Evolutionary conservation across 1,139 yeast genomes (phyloP).

Genomic region (Saccharomycopsis crataegensis): DNA sequence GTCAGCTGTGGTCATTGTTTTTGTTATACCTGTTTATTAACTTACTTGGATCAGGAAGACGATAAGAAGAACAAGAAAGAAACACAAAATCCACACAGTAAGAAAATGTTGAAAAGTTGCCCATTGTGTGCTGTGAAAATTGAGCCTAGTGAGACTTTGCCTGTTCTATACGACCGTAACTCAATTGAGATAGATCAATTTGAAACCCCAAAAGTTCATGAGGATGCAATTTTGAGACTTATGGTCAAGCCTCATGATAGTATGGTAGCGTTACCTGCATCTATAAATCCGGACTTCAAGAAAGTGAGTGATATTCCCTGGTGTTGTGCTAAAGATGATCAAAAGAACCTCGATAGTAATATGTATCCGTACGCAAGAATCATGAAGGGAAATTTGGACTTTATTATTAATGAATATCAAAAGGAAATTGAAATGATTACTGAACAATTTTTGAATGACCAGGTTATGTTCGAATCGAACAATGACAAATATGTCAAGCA

Average conservation of each 20-base stretch:
- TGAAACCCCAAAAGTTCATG: conserved; percentile 54
- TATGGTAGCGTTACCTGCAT: conserved; percentile 56
- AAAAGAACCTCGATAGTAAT: conserved; percentile 22
- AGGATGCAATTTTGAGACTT: conserved; percentile 54
- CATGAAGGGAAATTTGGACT: conserved; percentile 53
- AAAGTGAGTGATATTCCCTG: conserved; percentile 37
- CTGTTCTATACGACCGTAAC: conserved; percentile 58
- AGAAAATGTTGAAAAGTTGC: conserved; percentile 60
- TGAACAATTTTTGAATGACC: conserved; percentile 47
- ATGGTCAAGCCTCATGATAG: conserved; percentile 64
- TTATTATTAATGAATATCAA: conserved; percentile 46
- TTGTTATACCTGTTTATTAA: conserved; percentile 73
- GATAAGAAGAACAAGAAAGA: conserved; percentile 29
- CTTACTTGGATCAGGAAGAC: conserved; percentile 54
- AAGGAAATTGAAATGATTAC: conserved; percentile 46
- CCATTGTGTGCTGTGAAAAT: conserved; percentile 77
- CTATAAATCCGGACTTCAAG: conserved; percentile 29
- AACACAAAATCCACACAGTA: conserved; percentile 18
- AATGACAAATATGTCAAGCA: conserved; percentile 37
- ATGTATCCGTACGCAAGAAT: conserved; percentile 47
- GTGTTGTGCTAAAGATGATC: conserved; percentile 25
- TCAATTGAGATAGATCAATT: conserved; percentile 24
- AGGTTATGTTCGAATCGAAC: conserved; percentile 50
- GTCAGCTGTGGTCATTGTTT: conserved; percentile 89
- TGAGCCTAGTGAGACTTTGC: conserved; percentile 50